These are phyloP conservation scores for Termitomyces sp. DNA, from an alignment of 768 basidiomycete genomes.

Conservation along the genomic window DNA sequence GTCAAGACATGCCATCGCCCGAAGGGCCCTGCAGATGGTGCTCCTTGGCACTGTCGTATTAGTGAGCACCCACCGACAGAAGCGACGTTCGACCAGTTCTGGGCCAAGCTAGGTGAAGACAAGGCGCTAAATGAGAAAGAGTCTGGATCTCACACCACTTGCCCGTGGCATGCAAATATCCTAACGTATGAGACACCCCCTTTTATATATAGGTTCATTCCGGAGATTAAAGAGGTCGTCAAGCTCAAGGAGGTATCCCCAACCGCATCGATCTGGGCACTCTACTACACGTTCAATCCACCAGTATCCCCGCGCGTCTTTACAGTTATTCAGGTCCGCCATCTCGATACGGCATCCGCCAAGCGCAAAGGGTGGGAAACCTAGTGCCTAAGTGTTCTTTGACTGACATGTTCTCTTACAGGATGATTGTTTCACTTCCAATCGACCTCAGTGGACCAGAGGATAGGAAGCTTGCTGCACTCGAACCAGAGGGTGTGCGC, in stretches of 20 bases:
- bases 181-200: slow-evolving; percentile 8
- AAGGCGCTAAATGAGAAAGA: slow-evolving; percentile 67
- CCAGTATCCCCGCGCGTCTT: slow-evolving; percentile 72
- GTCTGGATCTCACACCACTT: slow-evolving; percentile 26
- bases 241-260: slow-evolving; percentile 58
- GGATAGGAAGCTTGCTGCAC: slow-evolving; percentile 49
- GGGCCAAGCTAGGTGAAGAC: slow-evolving; percentile 59
- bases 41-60: slow-evolving; percentile 62
- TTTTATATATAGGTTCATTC: slow-evolving; percentile 47
- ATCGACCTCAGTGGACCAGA: slow-evolving; percentile 50
- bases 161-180: slow-evolving; percentile 10
- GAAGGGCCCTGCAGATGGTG: slow-evolving; percentile 49
- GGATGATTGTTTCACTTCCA: slow-evolving; percentile 59
- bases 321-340: slow-evolving; percentile 64
- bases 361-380: slow-evolving; percentile 51
- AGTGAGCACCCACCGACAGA: slow-evolving; percentile 64
- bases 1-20: slow-evolving; percentile 52
- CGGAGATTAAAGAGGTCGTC: slow-evolving; percentile 56
- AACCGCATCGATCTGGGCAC: slow-evolving; percentile 61
- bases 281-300: slow-evolving; percentile 68
- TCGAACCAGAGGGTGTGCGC: slow-evolving; percentile 59
- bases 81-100: slow-evolving; percentile 67
- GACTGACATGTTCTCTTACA: slow-evolving; percentile 9
- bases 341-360: slow-evolving; percentile 42
- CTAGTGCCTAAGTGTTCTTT: background rate